Percentiles rank a stretch among this genome's conserved stretches.
These are phyloP conservation scores for Talaromyces sp. DNA, from an alignment of 2,329 filamentous ascomycete species.

Conservation along the genomic window DNA sequence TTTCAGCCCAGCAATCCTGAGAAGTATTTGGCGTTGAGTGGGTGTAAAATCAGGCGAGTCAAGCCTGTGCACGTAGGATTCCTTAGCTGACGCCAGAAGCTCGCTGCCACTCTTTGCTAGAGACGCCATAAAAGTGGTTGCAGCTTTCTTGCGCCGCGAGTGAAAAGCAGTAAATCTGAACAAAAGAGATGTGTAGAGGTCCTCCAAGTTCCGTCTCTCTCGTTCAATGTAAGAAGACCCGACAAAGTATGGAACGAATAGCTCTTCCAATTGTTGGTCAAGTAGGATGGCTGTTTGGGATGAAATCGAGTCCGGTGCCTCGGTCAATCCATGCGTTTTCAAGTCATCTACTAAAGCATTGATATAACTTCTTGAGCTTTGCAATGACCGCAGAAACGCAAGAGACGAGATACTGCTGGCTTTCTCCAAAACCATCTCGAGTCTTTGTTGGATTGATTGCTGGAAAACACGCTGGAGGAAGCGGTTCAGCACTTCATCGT, in stretches of 20 bases:
- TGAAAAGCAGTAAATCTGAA: constrained; percentile 99
- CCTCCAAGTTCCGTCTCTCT: constrained; percentile 65
- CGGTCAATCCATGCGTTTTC: constrained; percentile 89
- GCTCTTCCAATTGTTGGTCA: constrained; percentile 64
- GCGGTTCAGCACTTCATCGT: constrained; percentile 86
- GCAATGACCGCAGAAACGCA: constrained; percentile 83
- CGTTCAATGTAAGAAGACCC: constrained; percentile 63
- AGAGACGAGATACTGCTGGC: constrained; percentile 86
- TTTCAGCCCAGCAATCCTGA: constrained; percentile 77
- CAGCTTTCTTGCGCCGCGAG: constrained; percentile 70
- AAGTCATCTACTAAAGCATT: constrained; percentile 83
- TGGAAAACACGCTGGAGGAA: constrained; percentile 97
- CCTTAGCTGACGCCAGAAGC: constrained; percentile 78
- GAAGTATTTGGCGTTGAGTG: constrained; percentile 85
- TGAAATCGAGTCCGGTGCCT: constrained; percentile 87
- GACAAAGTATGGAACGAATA: constrained; percentile 63
- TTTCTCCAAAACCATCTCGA: constrained; percentile 95
- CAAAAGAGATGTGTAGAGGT: constrained; percentile 81
- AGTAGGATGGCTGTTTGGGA: constrained; percentile 70
- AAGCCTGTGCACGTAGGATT: constrained; percentile 83
- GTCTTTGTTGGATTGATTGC: constrained; percentile 91
- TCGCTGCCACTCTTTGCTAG: constrained; percentile 87
- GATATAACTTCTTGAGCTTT: constrained; percentile 87
- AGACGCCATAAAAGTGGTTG: constrained; percentile 80
- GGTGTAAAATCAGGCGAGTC: constrained; percentile 83